These are phyloP conservation scores for Crithidia fasciculata DNA, from an alignment of 208 protist genomes.

Conservation along the genomic window DNA sequence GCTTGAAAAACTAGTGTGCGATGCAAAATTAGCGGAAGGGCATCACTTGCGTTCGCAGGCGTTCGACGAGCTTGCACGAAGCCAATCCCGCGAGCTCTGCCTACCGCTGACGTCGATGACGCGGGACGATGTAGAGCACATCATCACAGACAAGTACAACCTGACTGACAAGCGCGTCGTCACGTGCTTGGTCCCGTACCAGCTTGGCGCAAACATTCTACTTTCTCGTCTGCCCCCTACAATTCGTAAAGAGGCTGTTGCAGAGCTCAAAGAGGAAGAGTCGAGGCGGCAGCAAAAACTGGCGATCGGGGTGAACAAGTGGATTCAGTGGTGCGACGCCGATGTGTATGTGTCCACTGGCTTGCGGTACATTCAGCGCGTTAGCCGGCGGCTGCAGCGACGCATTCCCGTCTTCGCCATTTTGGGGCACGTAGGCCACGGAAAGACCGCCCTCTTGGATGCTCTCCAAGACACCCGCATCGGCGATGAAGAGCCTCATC, in stretches of 20 bases:
- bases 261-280: slow-evolving; percentile 71
- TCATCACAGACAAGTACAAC: slow-evolving; percentile 61
- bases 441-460: slow-evolving; percentile 91
- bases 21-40: slow-evolving; percentile 29
- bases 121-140: slow-evolving; percentile 65
- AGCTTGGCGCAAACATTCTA: slow-evolving; percentile 82
- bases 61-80: slow-evolving; percentile 38
- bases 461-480: slow-evolving; percentile 64
- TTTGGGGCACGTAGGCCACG: slow-evolving; percentile 87
- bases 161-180: slow-evolving; percentile 64
- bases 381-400: slow-evolving; percentile 31
- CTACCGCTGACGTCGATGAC: slow-evolving; percentile 49
- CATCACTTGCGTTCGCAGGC: slow-evolving; percentile 41
- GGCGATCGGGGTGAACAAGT: slow-evolving; percentile 29
- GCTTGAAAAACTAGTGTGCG: slow-evolving; percentile 47
- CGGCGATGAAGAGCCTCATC: slow-evolving; percentile 59
- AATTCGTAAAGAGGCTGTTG: slow-evolving; percentile 45
- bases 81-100: slow-evolving; percentile 43
- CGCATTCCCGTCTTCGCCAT: slow-evolving; percentile 83
- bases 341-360: slow-evolving; percentile 87
- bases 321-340: slow-evolving; percentile 81
- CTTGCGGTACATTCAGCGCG: slow-evolving; percentile 52
- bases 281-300: slow-evolving; percentile 8
- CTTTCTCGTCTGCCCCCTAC: slow-evolving; percentile 65
- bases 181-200: slow-evolving; percentile 91